Percentiles rank a stretch among this genome's conserved stretches.
These are phyloP conservation scores for Entamoeba nuttalli DNA, from an alignment of 208 protist genomes.

Conservation along the genomic window DNA sequence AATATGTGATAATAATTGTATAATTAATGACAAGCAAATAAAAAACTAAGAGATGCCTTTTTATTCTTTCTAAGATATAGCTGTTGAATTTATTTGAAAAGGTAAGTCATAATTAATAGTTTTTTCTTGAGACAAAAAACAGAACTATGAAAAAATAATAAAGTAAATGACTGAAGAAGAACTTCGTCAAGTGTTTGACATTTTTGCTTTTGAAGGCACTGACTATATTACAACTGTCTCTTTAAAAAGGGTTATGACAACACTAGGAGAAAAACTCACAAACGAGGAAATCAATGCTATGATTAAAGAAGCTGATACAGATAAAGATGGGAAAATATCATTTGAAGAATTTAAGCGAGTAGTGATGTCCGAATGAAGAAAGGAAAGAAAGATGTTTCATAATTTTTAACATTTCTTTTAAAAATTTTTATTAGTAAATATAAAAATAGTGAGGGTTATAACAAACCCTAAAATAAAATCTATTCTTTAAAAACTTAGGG, in stretches of 20 bases:
- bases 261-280: slow-evolving; percentile 65
- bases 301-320: slow-evolving; percentile 56
- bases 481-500: neutral
- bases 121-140: neutral
- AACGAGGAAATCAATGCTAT: slow-evolving; percentile 65
- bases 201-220: slow-evolving; percentile 76
- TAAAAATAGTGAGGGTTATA: too few species aligned
- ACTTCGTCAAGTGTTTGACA: slow-evolving; percentile 62
- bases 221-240: slow-evolving; percentile 69
- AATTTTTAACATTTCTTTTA: too few species aligned
- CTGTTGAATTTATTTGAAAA: too few species aligned
- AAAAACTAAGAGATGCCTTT: too few species aligned
- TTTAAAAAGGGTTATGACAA: slow-evolving; percentile 66
- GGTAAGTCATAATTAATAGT: too few species aligned
- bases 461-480: too few species aligned
- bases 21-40: too few species aligned
- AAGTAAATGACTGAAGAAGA: slow-evolving; percentile 67
- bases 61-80: too few species aligned
- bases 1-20: too few species aligned
- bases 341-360: slow-evolving; percentile 64
- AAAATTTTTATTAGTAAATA: too few species aligned
- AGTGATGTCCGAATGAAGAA: slow-evolving; percentile 27
- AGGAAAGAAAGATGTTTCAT: neutral
- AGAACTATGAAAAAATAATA: slow-evolving; percentile 26
- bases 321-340: slow-evolving; percentile 60